Percentiles rank a stretch among this genome's conserved stretches.
Evolutionary conservation across 371 early-diverging fungal species (phyloP).

Genomic region (Massospora cicadina): DNA sequence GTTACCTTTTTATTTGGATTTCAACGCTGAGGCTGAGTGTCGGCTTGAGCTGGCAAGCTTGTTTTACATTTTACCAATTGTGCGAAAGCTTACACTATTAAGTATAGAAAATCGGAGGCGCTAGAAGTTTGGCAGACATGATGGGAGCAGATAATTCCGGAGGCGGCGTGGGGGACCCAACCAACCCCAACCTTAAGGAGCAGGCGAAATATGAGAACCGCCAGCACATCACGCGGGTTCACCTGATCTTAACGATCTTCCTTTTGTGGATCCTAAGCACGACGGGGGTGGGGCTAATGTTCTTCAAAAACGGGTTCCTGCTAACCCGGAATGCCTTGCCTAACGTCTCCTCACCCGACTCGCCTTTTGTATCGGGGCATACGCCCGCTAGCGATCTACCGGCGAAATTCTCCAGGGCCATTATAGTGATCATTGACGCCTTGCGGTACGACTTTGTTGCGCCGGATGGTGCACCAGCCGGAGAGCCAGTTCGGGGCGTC

Average conservation of each 20-base stretch:
- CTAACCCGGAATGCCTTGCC: background rate
- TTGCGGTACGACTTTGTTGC: conserved; percentile 59
- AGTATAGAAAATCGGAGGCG: no score
- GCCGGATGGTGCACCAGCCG: conserved; percentile 13
- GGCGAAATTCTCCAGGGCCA: conserved; percentile 17
- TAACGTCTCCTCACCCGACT: background rate
- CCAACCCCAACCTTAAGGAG: background rate
- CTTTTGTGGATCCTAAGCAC: background rate
- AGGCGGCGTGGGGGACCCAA: background rate
- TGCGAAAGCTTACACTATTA: no score
- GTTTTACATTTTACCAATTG: no score
- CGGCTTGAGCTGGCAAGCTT: no score
- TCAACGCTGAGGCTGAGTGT: no score
- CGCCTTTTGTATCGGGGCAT: background rate
- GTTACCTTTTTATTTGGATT: no score
- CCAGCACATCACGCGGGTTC: conserved; percentile 3
- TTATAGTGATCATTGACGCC: conserved; percentile 79
- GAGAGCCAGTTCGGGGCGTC: conserved; percentile 14
- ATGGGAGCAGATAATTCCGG: no score
- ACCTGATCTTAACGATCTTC: background rate
- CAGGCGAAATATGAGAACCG: background rate
- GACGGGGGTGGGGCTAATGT: background rate
- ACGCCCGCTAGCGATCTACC: background rate
- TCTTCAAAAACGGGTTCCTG: conserved; percentile 8
- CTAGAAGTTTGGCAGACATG: no score